Evolutionary conservation across 495 filamentous ascomycete genomes (phyloP), one percentile per base, ranked within the genome.

Genomic region (Talaromyces trachyspermus): DNA sequence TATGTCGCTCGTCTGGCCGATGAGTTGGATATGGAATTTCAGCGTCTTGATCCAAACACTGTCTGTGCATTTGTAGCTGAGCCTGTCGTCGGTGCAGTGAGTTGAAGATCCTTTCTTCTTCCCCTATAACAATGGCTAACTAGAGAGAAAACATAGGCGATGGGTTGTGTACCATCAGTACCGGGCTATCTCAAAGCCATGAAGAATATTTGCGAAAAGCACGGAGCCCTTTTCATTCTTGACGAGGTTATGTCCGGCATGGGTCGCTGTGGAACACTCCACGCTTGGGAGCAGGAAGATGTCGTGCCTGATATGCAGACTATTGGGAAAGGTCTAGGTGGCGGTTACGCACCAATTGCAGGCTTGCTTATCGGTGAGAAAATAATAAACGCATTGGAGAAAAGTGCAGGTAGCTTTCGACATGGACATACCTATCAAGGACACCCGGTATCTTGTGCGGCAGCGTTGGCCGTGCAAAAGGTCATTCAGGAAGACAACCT

Each of bases 181-280:
- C 62, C 68, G 0, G 83, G 81, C 0, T 90, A 88, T 50, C 73
- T 87, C 46, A 61, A 63, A 29, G 79, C 78, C 27, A 77, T 88
- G 65, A 73, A 74, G 56, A 58, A 61, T 4, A 55, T 90, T 3
- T 88, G 84, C 56, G 62, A 78, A 23, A 75, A 75, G 48, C 69
- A 86, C 53, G 84, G 81, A 23, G 80, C 78, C 0, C 71, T 89
- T 2, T 66, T 87, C 22, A 81, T 89, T 38, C 62, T 86, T 5
- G 86, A 91, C 48, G 86, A 91, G 49, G 76, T 88, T 26, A 89
- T 91, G 85, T 79, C 83, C 54, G 86, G 84, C 0, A 86, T 86
- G 77, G 85, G 84, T 1, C 72, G 82, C 6, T 76, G 71, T 12
- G 84, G 84, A 0, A 84, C 78, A 3, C 56, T 85, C 4, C 80